Conservation (phyloP, 2,329 filamentous ascomycete species). For the Colletotrichum euphorbiae region DNA sequence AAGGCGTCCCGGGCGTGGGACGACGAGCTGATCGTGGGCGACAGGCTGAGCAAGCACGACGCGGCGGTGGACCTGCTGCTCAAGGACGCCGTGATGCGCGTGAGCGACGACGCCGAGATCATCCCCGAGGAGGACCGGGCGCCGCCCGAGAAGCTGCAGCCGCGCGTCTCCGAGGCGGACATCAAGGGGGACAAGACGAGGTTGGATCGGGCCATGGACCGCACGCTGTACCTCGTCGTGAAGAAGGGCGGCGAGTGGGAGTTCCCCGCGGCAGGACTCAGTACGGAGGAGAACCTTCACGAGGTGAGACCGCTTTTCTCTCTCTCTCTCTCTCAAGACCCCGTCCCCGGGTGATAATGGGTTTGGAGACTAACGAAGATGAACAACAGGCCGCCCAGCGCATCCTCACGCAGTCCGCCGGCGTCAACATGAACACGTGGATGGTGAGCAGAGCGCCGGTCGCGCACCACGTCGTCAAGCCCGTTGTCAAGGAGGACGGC, state of each 20-base stretch:
- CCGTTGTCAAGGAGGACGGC: slow-evolving; percentile 57
- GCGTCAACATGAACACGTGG: slow-evolving; percentile 99
- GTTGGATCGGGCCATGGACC: slow-evolving; percentile 81
- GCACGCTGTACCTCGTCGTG: slow-evolving; percentile 90
- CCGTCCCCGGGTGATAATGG: neutral
- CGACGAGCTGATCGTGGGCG: slow-evolving; percentile 86
- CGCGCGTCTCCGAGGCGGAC: slow-evolving; percentile 83
- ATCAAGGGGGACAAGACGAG: slow-evolving; percentile 77
- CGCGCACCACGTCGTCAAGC: slow-evolving; percentile 77
- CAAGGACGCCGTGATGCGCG: slow-evolving; percentile 76
- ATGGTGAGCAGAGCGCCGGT: slow-evolving; percentile 91
- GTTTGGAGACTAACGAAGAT: neutral
- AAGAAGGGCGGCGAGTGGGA: slow-evolving; percentile 80
- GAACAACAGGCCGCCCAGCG: slow-evolving; percentile 79
- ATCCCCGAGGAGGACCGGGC: slow-evolving; percentile 70
- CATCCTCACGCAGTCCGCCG: slow-evolving; percentile 80
- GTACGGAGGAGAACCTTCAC: slow-evolving; percentile 80
- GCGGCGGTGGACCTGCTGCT: slow-evolving; percentile 76
- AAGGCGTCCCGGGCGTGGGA: slow-evolving; percentile 82
- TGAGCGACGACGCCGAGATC: slow-evolving; percentile 70
- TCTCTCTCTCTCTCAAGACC: neutral
- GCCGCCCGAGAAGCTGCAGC: slow-evolving; percentile 76
- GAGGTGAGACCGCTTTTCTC: slow-evolving; percentile 71
- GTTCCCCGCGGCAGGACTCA: slow-evolving; percentile 81
- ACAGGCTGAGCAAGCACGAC: slow-evolving; percentile 72